Evolutionary conservation across 306 rosid genomes (phyloP).

Genomic region (Quercus gilva): DNA sequence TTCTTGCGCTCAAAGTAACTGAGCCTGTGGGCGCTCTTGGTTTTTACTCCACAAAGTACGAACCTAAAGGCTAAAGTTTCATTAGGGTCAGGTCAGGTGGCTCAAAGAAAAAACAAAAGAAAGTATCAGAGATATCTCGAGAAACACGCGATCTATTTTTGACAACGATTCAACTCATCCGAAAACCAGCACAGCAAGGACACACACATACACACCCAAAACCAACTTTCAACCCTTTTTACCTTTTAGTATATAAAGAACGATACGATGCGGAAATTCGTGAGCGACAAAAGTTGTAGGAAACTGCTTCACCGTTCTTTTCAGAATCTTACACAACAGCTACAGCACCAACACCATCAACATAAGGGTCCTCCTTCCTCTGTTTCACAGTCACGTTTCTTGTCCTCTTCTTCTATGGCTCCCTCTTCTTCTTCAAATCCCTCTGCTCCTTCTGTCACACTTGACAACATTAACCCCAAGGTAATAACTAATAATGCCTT

Average conservation of each 20-base stretch:
- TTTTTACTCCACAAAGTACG: too few relatives aligned
- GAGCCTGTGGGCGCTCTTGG: too few relatives aligned
- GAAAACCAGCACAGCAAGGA: too few relatives aligned
- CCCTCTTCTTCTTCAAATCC: constrained; percentile 38
- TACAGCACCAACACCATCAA: neutral
- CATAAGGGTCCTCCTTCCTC: constrained; percentile 16
- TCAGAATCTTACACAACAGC: neutral
- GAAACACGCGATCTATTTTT: too few relatives aligned
- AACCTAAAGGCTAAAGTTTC: too few relatives aligned
- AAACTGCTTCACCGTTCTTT: constrained; percentile 38
- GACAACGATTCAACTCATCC: too few relatives aligned
- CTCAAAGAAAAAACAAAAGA: too few relatives aligned
- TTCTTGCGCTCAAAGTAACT: too few relatives aligned
- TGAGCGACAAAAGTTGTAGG: constrained; percentile 32
- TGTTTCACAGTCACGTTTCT: constrained; percentile 35
- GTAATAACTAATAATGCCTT: constrained; percentile 37
- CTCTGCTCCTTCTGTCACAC: constrained; percentile 42
- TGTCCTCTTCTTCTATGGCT: constrained; percentile 30
- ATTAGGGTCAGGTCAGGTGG: too few relatives aligned
- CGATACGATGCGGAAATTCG: constrained; percentile 80
- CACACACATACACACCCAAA: neutral
- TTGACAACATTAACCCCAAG: constrained; percentile 72
- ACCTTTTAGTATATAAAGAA: neutral
- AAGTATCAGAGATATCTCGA: too few relatives aligned
- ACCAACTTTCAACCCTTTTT: neutral